Percentiles rank a stretch among this genome's conserved stretches.
Evolutionary conservation across 116 monocot species (phyloP).

Genomic region (Trichopus zeylanicus): DNA sequence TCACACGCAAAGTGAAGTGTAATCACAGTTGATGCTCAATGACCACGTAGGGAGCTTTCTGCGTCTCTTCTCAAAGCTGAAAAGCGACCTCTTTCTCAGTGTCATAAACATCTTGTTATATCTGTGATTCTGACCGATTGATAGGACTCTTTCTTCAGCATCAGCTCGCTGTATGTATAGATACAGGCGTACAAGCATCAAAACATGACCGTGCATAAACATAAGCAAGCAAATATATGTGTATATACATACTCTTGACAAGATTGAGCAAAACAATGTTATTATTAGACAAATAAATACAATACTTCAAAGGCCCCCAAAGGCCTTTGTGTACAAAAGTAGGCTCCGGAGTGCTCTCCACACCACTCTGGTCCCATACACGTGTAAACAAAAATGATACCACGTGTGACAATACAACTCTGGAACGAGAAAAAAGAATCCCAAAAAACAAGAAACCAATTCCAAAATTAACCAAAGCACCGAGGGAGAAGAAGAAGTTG

Average conservation of each 20-base stretch:
- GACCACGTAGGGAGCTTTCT: neutral
- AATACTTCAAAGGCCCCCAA: conserved; percentile 4
- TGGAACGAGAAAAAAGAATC: neutral
- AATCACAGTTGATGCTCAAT: neutral
- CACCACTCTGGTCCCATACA: too few species aligned
- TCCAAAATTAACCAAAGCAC: too few species aligned
- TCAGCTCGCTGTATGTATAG: too few species aligned
- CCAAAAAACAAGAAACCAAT: neutral
- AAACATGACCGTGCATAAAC: too few species aligned
- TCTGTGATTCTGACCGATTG: too few species aligned
- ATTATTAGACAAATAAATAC: conserved; percentile 8
- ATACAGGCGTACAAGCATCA: too few species aligned
- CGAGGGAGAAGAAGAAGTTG: too few species aligned
- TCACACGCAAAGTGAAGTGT: neutral
- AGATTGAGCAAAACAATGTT: neutral
- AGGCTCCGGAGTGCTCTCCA: too few species aligned
- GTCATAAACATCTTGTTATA: too few species aligned
- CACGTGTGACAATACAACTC: conserved; percentile 12
- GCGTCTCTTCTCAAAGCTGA: neutral
- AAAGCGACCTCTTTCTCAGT: too few species aligned
- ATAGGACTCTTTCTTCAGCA: too few species aligned
- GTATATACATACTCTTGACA: neutral
- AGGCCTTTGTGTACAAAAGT: neutral
- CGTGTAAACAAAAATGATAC: conserved; percentile 4
- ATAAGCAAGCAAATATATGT: neutral